phyloP scores from a whole-genome alignment of 73 alveolate genomes.

The Paramecium sonneborni region DNA sequence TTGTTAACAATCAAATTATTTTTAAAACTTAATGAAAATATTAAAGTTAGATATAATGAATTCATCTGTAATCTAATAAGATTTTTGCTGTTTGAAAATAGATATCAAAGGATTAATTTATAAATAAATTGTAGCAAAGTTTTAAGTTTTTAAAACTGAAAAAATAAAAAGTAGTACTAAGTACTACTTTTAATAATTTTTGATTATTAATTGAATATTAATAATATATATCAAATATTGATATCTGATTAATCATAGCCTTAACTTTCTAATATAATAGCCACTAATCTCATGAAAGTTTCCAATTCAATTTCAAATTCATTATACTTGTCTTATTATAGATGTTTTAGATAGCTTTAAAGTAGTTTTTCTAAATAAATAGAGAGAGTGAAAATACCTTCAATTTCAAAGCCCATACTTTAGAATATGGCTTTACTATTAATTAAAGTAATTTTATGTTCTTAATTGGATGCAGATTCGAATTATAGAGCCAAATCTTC shows the following conservation, averaged over 20 bases:
- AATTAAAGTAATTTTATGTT: slow-evolving; percentile 46
- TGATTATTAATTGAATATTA: background rate
- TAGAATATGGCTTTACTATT: slow-evolving; percentile 42
- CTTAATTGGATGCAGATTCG: slow-evolving; percentile 52
- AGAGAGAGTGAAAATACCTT: background rate
- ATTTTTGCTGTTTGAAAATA: background rate
- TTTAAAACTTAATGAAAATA: background rate
- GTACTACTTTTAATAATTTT: background rate
- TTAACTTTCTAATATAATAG: slow-evolving; percentile 60
- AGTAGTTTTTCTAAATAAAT: slow-evolving; percentile 20
- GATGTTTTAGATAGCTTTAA: slow-evolving; percentile 27
- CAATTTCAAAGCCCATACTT: slow-evolving; percentile 60
- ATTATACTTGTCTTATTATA: slow-evolving; percentile 36
- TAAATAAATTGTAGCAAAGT: background rate
- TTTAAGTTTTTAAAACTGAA: background rate
- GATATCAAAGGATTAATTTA: background rate
- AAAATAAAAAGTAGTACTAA: background rate
- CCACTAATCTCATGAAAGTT: slow-evolving; percentile 58
- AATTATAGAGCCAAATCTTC: slow-evolving; percentile 51
- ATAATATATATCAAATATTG: background rate
- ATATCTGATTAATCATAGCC: slow-evolving; percentile 31
- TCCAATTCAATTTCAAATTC: slow-evolving; percentile 61
- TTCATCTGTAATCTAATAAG: background rate
- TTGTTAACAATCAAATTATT: background rate
- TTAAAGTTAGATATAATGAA: background rate